phyloP scores from a whole-genome alignment of 1,139 yeast genomes.

The Zygosaccharomyces pseudobailii region DNA sequence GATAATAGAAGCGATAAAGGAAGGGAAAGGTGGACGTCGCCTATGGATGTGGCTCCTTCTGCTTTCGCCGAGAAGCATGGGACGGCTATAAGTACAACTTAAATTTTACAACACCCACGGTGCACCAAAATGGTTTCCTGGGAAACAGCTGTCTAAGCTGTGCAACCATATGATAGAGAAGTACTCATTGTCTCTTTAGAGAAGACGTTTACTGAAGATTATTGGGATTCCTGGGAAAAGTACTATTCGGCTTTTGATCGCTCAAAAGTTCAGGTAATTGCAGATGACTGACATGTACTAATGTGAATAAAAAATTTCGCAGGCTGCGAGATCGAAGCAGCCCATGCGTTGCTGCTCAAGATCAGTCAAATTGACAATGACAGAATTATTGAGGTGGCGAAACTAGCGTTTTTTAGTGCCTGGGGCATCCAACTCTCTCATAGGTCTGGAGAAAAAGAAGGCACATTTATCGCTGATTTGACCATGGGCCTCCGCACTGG shows the following conservation, averaged over 20 bases:
- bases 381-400: slow-evolving; percentile 89
- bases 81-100: slow-evolving; percentile 62
- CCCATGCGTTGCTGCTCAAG: slow-evolving; percentile 86
- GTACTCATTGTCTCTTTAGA: slow-evolving; percentile 96
- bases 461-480: slow-evolving; percentile 93
- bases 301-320: slow-evolving; percentile 79
- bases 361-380: slow-evolving; percentile 92
- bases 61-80: slow-evolving; percentile 87
- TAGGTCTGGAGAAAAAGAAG: slow-evolving; percentile 99
- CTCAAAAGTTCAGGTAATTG: slow-evolving; percentile 67
- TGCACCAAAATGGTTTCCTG: slow-evolving; percentile 81
- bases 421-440: slow-evolving; percentile 98
- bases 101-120: slow-evolving; percentile 95
- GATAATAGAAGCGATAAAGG: slow-evolving; percentile 75
- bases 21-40: slow-evolving; percentile 80
- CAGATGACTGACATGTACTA: slow-evolving; percentile 96
- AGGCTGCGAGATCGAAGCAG: slow-evolving; percentile 93
- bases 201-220: slow-evolving; percentile 98
- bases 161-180: slow-evolving; percentile 70
- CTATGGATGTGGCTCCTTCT: slow-evolving; percentile 86
- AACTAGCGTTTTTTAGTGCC: slow-evolving; percentile 81
- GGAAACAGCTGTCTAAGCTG: slow-evolving; percentile 74
- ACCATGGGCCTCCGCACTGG: slow-evolving; percentile 94
- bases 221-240: slow-evolving; percentile 94
- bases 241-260: slow-evolving; percentile 65